A percentile compares a stretch with the other conserved stretches of the same genome.
phyloP scores from a whole-genome alignment of 495 filamentous ascomycete species.

The Thermothielavioides terrestris region DNA sequence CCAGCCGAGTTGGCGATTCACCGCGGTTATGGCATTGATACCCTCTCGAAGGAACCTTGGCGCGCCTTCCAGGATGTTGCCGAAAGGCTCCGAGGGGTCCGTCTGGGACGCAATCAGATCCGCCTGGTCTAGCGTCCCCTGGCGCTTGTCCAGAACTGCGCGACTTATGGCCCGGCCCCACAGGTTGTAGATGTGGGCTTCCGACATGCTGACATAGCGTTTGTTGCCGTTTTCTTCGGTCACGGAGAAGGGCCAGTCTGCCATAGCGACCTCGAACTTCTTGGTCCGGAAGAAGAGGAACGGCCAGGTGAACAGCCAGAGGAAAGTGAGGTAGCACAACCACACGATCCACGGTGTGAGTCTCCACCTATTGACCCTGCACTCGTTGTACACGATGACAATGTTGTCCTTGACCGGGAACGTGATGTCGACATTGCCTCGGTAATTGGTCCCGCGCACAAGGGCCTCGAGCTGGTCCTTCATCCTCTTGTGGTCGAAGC shows the following conservation, averaged over 20 bases:
- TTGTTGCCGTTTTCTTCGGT: slow-evolving; percentile 19
- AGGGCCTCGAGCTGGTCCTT: slow-evolving; percentile 36
- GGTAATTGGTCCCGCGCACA: slow-evolving; percentile 52
- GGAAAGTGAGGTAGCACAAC: slow-evolving; percentile 52
- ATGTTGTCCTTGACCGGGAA: slow-evolving; percentile 43
- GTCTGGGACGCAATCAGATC: slow-evolving; percentile 34
- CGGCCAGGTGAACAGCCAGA: slow-evolving; percentile 57
- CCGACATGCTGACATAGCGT: slow-evolving; percentile 39
- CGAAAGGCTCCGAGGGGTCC: slow-evolving; percentile 19
- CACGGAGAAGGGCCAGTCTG: slow-evolving; percentile 45
- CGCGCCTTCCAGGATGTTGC: slow-evolving; percentile 23
- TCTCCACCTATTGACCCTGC: slow-evolving; percentile 48
- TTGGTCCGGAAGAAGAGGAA: slow-evolving; percentile 53
- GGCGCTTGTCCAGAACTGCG: slow-evolving; percentile 35
- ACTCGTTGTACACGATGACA: slow-evolving; percentile 48
- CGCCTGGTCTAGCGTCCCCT: slow-evolving; percentile 31
- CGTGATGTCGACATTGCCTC: slow-evolving; percentile 42
- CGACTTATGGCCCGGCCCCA: slow-evolving; percentile 37
- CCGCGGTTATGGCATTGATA: slow-evolving; percentile 35
- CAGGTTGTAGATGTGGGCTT: slow-evolving; percentile 41
- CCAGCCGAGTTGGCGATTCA: slow-evolving; percentile 42
- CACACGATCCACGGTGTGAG: slow-evolving; percentile 47
- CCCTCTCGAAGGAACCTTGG: slow-evolving; percentile 29
- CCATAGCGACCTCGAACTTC: slow-evolving; percentile 49
- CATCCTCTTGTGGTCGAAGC: slow-evolving; percentile 42